A percentile compares a stretch with the other conserved stretches of the same genome.
These are phyloP conservation scores for Chytriomyces hyalinus DNA, from an alignment of 192 early-diverging fungal species.

Conservation along the genomic window DNA sequence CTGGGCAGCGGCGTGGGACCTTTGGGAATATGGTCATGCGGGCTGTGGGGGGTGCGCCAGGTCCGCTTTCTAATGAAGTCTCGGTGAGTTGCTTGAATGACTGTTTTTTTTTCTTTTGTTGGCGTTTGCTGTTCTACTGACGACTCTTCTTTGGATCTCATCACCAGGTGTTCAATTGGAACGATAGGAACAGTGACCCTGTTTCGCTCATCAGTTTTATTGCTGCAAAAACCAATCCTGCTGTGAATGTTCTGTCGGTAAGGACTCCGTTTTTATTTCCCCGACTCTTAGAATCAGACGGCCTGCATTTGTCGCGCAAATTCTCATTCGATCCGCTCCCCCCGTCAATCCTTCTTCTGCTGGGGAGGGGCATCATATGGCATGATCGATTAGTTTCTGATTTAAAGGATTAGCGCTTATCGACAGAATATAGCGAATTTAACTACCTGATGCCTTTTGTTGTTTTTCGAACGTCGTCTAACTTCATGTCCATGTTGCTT, in stretches of 20 bases:
- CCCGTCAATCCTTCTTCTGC: no score
- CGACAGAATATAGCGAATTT: no score
- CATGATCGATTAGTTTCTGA: no score
- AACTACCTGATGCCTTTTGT: no score
- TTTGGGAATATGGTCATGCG: not conserved
- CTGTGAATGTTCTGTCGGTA: not conserved
- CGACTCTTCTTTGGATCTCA: no score
- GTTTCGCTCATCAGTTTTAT: slow-evolving; percentile 19
- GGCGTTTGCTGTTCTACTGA: no score
- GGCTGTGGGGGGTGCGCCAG: not conserved
- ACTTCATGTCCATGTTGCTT: not conserved
- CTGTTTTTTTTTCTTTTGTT: not conserved
- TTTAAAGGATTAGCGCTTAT: no score
- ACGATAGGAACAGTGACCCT: slow-evolving; percentile 22
- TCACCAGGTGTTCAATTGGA: slow-evolving; percentile 12
- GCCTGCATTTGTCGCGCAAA: no score
- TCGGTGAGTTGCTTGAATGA: slow-evolving; percentile 3
- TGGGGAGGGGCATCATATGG: no score
- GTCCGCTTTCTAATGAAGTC: slow-evolving; percentile 2
- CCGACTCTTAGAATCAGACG: no score
- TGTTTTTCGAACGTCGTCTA: not conserved
- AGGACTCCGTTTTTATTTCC: not conserved
- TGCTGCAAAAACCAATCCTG: not conserved
- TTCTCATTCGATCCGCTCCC: no score
- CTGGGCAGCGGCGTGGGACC: not conserved